Conservation (phyloP, 208 protist genomes). For the Acanthamoeba healyi region DNA sequence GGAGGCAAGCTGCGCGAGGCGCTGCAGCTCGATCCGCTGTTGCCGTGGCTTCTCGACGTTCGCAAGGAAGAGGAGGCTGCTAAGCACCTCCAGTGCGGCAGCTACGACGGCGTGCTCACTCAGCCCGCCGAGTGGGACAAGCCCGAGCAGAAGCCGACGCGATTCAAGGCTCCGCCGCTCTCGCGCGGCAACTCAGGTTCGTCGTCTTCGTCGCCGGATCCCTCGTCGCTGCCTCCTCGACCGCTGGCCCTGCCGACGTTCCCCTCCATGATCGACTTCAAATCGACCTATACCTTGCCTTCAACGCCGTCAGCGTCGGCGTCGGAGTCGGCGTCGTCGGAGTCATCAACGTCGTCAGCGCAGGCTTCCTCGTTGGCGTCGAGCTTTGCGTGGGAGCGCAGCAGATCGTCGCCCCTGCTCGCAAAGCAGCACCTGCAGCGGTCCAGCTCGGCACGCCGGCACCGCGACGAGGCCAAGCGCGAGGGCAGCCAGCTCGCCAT, state of each 20-base stretch:
- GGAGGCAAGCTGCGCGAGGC: not conserved
- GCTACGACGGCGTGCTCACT: not conserved
- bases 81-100: not conserved
- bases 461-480: no score
- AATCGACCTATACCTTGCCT: no score
- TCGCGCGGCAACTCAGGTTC: not conserved
- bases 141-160: not conserved
- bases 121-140: not conserved
- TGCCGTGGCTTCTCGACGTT: slow-evolving; percentile 4
- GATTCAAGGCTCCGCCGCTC: not conserved
- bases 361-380: not conserved
- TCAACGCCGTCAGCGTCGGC: not conserved
- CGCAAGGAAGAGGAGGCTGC: not conserved
- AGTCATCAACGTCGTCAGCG: not conserved
- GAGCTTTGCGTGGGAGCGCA: not conserved
- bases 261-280: no score
- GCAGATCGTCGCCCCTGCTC: not conserved
- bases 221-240: no score
- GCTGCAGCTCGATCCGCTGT: not conserved
- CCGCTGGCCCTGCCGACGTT: not conserved
- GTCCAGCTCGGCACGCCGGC: not conserved
- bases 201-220: not conserved
- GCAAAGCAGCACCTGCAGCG: not conserved
- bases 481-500: not conserved
- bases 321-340: not conserved